phyloP scores from a whole-genome alignment of 108 stramenopile genomes.

The Aureococcus anophagefferens region DNA sequence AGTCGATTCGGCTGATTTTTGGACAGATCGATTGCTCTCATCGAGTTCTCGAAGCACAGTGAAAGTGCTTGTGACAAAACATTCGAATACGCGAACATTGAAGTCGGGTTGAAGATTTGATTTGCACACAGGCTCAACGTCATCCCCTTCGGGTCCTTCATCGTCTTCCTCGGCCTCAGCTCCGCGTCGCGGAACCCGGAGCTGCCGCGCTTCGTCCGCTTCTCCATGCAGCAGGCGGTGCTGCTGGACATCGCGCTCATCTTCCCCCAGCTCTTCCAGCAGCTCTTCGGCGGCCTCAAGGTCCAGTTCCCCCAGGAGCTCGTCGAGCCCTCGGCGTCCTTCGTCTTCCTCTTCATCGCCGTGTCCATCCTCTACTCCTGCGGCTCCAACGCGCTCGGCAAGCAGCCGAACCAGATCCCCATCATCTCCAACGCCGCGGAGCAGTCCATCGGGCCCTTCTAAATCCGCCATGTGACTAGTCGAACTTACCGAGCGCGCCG shows the following conservation, averaged over 20 bases:
- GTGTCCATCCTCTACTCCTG: constrained; percentile 47
- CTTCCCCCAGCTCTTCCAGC: constrained; percentile 40
- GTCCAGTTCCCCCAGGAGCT: not conserved
- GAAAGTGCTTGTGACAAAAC: no score
- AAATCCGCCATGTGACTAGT: no score
- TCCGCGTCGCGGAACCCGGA: constrained; percentile 48
- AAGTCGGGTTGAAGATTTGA: no score
- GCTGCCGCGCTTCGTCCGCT: constrained; percentile 60
- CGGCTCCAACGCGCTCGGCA: constrained; percentile 46
- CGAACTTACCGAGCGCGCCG: no score
- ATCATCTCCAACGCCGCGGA: constrained; percentile 50
- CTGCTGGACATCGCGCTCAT: constrained; percentile 59
- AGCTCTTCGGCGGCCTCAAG: constrained; percentile 36
- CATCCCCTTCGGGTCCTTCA: constrained; percentile 48
- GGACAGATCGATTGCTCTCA: no score
- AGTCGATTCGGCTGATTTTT: no score
- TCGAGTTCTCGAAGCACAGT: no score
- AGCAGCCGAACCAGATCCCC: constrained; percentile 63
- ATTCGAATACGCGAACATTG: no score
- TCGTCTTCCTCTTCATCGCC: constrained; percentile 56
- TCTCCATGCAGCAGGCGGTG: constrained; percentile 70
- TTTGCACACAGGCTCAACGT: no score
- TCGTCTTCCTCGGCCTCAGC: constrained; percentile 55
- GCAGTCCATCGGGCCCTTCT: constrained; percentile 34
- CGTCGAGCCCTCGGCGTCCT: constrained; percentile 52